Evolutionary conservation across 1,139 yeast species (phyloP), one percentile per base, ranked within the genome.

Genomic region (Wickerhamiella pararugosa): DNA sequence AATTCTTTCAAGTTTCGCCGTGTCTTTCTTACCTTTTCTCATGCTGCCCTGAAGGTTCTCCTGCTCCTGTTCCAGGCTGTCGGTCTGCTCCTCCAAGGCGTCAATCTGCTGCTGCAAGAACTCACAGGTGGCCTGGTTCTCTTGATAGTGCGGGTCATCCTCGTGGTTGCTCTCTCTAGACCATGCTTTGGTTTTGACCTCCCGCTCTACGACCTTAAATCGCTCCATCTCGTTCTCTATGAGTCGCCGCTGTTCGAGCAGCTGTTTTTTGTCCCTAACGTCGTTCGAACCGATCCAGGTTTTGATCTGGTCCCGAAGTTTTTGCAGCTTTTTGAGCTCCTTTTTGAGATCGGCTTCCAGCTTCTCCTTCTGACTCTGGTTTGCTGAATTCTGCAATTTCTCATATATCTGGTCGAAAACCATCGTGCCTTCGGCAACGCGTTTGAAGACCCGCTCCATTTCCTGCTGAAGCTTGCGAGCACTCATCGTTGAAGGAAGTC

Each of bases 201-300:
- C 76, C 64, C 87, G 83, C 60, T 92, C 99, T 51, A 87, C 82
- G 42, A 90, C 90, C 60, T 92, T 92, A 64, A 92, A 92, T 53
- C 90, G 74, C 62, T 92, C 98, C 99, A 90, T 90, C 44, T 92
- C 94, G 36, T 75, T 75, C 61, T 92, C 96, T 52, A 92, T 90
- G 51, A 77, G 67, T 52, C 78, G 72, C 43, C 98, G 70, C 54
- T 86, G 82, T 48, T 87, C 97, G 49, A 75, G 71, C 47, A 92
- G 64, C 42, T 70, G 62, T 58, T 83, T 80, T 64, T 86, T 93
- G 56, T 90, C 92, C 61, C 92, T 87, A 43, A 87, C 87, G 49
- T 92, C 94, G 54, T 79, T 80, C 53, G 92, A 93, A 38, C 93
- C 76, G 57, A 87, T 67, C 98, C 98, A 92, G 45, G 83, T 80